phyloP scores from a whole-genome alignment of 2,329 filamentous ascomycete species.

The Bipolaris bicolor region DNA sequence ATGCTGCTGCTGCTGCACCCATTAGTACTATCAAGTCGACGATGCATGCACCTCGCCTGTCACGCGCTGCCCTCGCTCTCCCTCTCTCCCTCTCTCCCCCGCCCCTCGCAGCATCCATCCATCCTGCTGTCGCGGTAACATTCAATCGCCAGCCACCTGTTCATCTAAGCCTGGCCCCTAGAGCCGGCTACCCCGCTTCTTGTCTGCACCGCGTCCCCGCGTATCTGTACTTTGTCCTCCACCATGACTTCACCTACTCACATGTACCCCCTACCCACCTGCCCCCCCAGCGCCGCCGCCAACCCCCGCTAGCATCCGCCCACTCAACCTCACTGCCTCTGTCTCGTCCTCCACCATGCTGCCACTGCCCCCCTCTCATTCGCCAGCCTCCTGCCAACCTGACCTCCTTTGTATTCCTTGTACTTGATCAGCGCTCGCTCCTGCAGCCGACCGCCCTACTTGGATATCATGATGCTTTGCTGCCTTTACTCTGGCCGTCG shows the following conservation, averaged over 20 bases:
- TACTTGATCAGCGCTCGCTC: conserved; percentile 49
- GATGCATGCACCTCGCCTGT: conserved; percentile 33
- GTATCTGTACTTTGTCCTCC: conserved; percentile 38
- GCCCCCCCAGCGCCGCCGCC: conserved; percentile 21
- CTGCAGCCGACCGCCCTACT: conserved; percentile 37
- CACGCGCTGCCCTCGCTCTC: conserved; percentile 39
- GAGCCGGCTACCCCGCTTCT: conserved; percentile 48
- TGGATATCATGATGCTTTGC: conserved; percentile 50
- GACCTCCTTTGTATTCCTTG: conserved; percentile 48
- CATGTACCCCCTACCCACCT: conserved; percentile 37
- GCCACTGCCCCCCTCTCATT: conserved; percentile 39
- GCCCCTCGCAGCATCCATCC: conserved; percentile 33
- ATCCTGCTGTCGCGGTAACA: conserved; percentile 40
- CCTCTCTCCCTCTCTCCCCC: conserved; percentile 25
- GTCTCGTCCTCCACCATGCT: conserved; percentile 42
- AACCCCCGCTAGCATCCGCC: conserved; percentile 41
- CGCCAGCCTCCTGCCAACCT: conserved; percentile 44
- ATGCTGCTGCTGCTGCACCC: conserved; percentile 26
- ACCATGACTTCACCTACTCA: conserved; percentile 8
- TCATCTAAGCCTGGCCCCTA: conserved; percentile 35
- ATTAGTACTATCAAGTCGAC: conserved; percentile 33
- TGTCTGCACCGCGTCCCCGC: conserved; percentile 30
- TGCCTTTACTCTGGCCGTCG: conserved; percentile 39
- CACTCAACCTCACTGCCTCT: conserved; percentile 39
- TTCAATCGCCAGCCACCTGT: conserved; percentile 47